Evolutionary conservation across 768 basidiomycete genomes (phyloP).

Genomic region (Agaricus blazei): DNA sequence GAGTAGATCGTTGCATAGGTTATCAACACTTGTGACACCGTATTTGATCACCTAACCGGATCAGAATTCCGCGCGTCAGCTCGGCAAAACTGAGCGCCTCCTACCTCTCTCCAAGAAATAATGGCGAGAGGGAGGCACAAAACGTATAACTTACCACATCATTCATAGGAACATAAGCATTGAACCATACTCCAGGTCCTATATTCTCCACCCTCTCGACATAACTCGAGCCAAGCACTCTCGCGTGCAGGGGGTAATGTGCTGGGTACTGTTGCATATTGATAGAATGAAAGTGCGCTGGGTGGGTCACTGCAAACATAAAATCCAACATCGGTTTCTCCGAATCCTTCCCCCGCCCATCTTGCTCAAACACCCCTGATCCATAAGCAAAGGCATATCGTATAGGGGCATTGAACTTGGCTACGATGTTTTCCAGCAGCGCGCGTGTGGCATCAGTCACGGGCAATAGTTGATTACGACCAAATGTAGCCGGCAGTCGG

Average conservation of each 20-base stretch:
- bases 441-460: slow-evolving; percentile 78
- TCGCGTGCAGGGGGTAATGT: slow-evolving; percentile 89
- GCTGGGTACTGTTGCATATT: slow-evolving; percentile 90
- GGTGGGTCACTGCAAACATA: slow-evolving; percentile 91
- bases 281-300: slow-evolving; percentile 90
- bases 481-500: slow-evolving; percentile 65
- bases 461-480: slow-evolving; percentile 75
- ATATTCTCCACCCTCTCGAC: slow-evolving; percentile 74
- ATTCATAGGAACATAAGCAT: slow-evolving; percentile 79
- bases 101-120: not conserved
- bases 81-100: not conserved
- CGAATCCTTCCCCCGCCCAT: slow-evolving; percentile 41
- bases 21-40: slow-evolving; percentile 89
- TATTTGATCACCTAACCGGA: slow-evolving; percentile 83
- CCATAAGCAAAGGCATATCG: slow-evolving; percentile 98
- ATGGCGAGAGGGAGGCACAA: not conserved
- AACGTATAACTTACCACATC: slow-evolving; percentile 63
- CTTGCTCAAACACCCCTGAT: slow-evolving; percentile 92
- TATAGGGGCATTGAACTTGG: slow-evolving; percentile 82
- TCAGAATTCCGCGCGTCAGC: slow-evolving; percentile 4
- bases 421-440: slow-evolving; percentile 74
- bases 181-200: slow-evolving; percentile 93
- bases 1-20: slow-evolving; percentile 82
- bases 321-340: slow-evolving; percentile 88
- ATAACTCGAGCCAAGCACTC: slow-evolving; percentile 77